Evolutionary conservation across 2,329 filamentous ascomycete species (phyloP), one percentile per base, ranked within the genome.

Genomic region (Aspergillus quadrilineatus): DNA sequence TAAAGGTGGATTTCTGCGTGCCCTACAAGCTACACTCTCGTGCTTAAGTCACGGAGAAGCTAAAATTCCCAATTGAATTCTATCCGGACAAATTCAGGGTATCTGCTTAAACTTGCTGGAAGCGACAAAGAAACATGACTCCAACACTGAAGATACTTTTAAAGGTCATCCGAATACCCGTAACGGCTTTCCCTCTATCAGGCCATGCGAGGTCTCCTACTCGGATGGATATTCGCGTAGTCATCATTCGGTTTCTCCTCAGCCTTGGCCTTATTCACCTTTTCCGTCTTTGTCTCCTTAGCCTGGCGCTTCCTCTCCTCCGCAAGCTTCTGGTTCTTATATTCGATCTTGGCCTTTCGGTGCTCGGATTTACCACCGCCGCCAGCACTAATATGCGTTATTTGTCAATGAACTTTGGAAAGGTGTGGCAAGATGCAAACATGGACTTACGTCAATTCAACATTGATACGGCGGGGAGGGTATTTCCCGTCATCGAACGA

Each of bases 321-420:
- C 64, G 90, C 84, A 49, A 97, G 82, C 77, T 92, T 93, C 67
- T 83, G 80, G 77, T 97, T 97, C 83, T 96, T 97, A 56, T 82
- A 82, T 67, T 84, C 81, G 73, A 97, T 90, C 78, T 92, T 94
- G 56, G 87, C 82, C 69, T 83, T 85, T 61, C 93, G 82, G 55
- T 81, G 77, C 62, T 86, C 81, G 45, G 85, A 90, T 73, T 92
- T 95, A 60, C 93, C 93, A 41, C 92, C 92, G 50, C 82, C 82
- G 37, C 92, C 92, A 57, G 89, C 92, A 64, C 88, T 90, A 53
- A 48, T 7, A 26, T 22, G 2, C 22, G 46, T 37, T 22, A 34
- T 4, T 28, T 37, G 48, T 29, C 29, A 42, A n/a, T 46, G 26
- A 49, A 53, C 53, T 6, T 22, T 22, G 22, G 22, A 22, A 22